These are phyloP conservation scores for Zygotorulaspora sp. DNA, from an alignment of 805 yeast genomes.

Conservation along the genomic window DNA sequence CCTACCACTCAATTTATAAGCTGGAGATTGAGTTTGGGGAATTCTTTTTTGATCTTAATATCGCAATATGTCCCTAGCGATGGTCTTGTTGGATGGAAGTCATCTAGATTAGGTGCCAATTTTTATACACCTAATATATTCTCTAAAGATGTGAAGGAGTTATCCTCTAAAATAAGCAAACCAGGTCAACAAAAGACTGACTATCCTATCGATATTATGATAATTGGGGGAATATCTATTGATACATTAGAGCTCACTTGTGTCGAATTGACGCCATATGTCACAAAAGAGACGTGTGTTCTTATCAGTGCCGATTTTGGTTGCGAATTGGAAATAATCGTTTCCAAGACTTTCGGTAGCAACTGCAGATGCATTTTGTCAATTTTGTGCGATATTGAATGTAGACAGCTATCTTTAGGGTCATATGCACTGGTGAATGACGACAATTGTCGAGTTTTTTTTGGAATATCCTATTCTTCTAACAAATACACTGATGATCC, in stretches of 20 bases:
- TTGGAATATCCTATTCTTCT: conserved; percentile 27
- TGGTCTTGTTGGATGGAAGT: conserved; percentile 35
- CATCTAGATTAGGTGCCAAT: conserved; percentile 31
- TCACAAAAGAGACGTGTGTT: conserved; percentile 21
- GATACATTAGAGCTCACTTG: conserved; percentile 23
- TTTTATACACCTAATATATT: conserved; percentile 34
- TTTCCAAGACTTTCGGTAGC: conserved; percentile 13
- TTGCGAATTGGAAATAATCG: conserved; percentile 29
- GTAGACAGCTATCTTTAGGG: conserved; percentile 32
- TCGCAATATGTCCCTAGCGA: conserved; percentile 32
- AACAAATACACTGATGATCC: conserved; percentile 8
- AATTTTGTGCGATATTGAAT: conserved; percentile 30
- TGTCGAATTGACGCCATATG: conserved; percentile 16
- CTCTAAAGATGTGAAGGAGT: conserved; percentile 22
- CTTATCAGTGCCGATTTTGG: conserved; percentile 32
- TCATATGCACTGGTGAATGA: conserved; percentile 32
- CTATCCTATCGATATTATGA: conserved; percentile 26
- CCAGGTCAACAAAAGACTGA: conserved; percentile 11
- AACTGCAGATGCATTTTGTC: conserved; percentile 27
- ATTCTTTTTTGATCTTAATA: conserved; percentile 28
- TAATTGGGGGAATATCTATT: conserved; percentile 29
- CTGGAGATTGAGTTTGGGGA: conserved; percentile 35
- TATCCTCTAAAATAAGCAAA: conserved; percentile 13
- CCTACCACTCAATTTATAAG: conserved; percentile 33
- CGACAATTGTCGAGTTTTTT: conserved; percentile 20